Percentiles rank a stretch among this genome's conserved stretches.
Evolutionary conservation across 1,284 basidiomycete genomes (phyloP).

Genomic region (Pseudozyma sp.): DNA sequence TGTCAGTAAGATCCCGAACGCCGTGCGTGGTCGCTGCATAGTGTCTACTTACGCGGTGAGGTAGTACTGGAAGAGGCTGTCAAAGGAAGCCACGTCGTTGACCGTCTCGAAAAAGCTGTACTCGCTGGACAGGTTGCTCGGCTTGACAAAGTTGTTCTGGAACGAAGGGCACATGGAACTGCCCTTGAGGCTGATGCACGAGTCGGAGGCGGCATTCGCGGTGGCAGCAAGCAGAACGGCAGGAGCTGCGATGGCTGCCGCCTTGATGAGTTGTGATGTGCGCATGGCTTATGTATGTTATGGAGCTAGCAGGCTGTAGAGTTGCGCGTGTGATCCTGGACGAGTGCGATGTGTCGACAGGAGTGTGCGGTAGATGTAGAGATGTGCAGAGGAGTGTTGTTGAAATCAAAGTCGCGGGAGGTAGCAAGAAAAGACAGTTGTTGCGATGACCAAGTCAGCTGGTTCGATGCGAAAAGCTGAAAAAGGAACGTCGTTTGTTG

Average conservation of each 20-base stretch:
- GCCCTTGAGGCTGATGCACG: constrained; percentile 56
- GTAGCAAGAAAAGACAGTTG: constrained; percentile 40
- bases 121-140: constrained; percentile 67
- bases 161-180: constrained; percentile 58
- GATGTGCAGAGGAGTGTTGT: background rate
- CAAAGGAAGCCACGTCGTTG: constrained; percentile 69
- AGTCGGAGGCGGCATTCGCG: constrained; percentile 37
- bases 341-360: background rate
- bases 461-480: constrained; percentile 23
- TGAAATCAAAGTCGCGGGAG: constrained; percentile 5
- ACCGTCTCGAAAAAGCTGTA: constrained; percentile 69
- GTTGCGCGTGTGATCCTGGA: background rate
- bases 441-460: constrained; percentile 22
- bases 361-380: constrained; percentile 4
- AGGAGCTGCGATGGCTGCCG: constrained; percentile 37
- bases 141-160: constrained; percentile 65
- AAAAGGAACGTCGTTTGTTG: constrained; percentile 17
- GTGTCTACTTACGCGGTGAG: constrained; percentile 58
- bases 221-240: constrained; percentile 27
- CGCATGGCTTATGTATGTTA: constrained; percentile 25
- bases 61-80: constrained; percentile 69
- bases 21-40: background rate
- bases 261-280: constrained; percentile 32
- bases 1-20: background rate
- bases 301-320: background rate